Evolutionary conservation across 2,329 filamentous ascomycete species (phyloP).

Genomic region (Botryotinia globosa): DNA sequence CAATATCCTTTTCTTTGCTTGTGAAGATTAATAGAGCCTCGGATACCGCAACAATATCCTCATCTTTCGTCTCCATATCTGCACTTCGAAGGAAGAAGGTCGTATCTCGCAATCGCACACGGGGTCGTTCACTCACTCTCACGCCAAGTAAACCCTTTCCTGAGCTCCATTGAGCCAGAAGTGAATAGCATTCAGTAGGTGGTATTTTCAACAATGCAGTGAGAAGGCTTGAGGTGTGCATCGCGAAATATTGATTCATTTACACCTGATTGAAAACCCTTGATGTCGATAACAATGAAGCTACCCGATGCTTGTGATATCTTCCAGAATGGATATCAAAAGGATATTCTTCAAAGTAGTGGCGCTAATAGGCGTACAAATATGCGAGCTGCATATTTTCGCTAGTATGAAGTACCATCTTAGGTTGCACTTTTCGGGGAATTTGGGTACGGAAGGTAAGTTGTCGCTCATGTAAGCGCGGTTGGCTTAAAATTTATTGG

Average conservation of each 20-base stretch:
- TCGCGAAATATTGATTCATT: background rate
- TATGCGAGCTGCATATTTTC: slow-evolving; percentile 7
- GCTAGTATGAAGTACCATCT: background rate
- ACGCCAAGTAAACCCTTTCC: background rate
- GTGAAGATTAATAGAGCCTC: background rate
- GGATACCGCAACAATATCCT: background rate
- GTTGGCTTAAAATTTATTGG: background rate
- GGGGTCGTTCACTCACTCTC: background rate
- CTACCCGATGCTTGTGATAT: background rate
- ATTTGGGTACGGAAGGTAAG: background rate
- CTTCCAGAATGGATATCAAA: background rate
- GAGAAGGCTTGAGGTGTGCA: background rate
- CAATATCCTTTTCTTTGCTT: background rate
- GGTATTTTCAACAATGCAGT: slow-evolving; percentile 4
- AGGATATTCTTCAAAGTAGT: background rate
- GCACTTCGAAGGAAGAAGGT: background rate
- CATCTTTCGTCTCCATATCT: background rate
- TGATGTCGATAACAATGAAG: background rate
- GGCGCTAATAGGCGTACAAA: background rate
- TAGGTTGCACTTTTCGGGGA: background rate
- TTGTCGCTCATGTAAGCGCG: background rate
- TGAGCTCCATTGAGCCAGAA: background rate
- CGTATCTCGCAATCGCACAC: background rate
- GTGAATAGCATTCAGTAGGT: background rate
- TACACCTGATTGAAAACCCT: background rate